phyloP scores from a whole-genome alignment of 2,329 filamentous ascomycete species.

The Nemania serpens region DNA sequence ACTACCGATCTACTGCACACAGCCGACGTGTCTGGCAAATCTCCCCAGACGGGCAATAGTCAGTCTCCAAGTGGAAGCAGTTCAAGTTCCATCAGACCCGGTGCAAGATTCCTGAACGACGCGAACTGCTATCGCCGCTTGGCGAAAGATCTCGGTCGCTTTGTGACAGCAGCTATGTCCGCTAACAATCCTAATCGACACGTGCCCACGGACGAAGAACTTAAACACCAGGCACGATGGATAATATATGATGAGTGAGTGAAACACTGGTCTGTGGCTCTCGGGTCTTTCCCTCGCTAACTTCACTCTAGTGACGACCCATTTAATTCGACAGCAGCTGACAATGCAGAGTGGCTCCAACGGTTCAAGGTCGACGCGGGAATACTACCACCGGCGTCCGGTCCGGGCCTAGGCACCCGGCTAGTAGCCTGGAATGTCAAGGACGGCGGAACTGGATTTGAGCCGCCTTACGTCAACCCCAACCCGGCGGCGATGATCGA shows the following conservation, averaged over 20 bases:
- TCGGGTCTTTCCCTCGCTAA: neutral
- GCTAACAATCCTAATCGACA: constrained; percentile 64
- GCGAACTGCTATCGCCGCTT: constrained; percentile 64
- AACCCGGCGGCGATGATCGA: constrained; percentile 43
- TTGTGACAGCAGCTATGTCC: constrained; percentile 58
- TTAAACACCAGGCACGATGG: constrained; percentile 68
- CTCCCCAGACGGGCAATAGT: constrained; percentile 3
- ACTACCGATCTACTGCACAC: neutral
- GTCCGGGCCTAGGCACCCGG: constrained; percentile 53
- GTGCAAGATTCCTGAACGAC: constrained; percentile 59
- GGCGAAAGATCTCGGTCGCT: constrained; percentile 58
- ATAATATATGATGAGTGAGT: constrained; percentile 65
- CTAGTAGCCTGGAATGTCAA: constrained; percentile 51
- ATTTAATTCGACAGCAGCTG: constrained; percentile 67
- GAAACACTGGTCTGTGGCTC: too few relatives aligned
- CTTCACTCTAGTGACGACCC: constrained; percentile 57
- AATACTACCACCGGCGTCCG: constrained; percentile 52
- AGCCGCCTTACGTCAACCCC: constrained; percentile 58
- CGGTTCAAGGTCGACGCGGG: constrained; percentile 65
- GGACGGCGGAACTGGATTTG: constrained; percentile 60
- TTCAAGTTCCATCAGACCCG: constrained; percentile 33
- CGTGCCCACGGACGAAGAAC: constrained; percentile 63
- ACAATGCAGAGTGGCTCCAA: constrained; percentile 66
- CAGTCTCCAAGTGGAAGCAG: constrained; percentile 15
- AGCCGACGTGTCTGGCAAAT: neutral